Conservation (phyloP, 148 eudicot genomes). For the Fallopia convolvulus region DNA sequence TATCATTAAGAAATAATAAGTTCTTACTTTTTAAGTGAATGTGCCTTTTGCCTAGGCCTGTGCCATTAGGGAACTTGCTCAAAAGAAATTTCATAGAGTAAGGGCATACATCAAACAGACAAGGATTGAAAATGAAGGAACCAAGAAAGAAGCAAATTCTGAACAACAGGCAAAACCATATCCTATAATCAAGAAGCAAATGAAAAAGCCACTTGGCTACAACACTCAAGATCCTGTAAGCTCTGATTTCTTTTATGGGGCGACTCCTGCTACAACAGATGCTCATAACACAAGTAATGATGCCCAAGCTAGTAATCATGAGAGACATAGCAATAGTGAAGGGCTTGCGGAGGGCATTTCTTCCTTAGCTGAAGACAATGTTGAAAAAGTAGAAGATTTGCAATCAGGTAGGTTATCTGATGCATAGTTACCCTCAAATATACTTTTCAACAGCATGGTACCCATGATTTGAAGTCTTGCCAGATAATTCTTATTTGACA, state of each 20-base stretch:
- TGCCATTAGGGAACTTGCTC: constrained; percentile 77
- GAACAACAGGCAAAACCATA: constrained; percentile 40
- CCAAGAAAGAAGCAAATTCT: constrained; percentile 38
- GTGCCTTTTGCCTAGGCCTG: constrained; percentile 49
- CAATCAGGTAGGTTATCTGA: constrained; percentile 7
- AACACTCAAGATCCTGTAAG: constrained; percentile 48
- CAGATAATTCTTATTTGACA: neutral
- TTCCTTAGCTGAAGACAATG: neutral
- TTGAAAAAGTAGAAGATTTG: constrained; percentile 10
- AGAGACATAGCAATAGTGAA: constrained; percentile 5
- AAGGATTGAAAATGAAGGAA: constrained; percentile 32
- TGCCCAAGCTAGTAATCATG: neutral
- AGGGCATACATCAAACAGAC: constrained; percentile 35
- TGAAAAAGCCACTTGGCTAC: constrained; percentile 37
- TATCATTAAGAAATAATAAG: neutral
- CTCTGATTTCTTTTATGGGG: constrained; percentile 60
- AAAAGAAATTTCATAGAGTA: constrained; percentile 57
- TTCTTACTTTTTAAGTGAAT: neutral
- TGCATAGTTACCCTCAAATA: neutral
- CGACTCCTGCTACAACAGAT: constrained; percentile 23
- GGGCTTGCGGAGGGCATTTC: constrained; percentile 7
- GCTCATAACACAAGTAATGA: constrained; percentile 10
- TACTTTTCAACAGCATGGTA: neutral
- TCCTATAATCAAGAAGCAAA: constrained; percentile 41
- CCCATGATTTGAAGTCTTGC: neutral